Conservation (phyloP, 2,329 filamentous ascomycete species). For the Hymenoscyphus infarciens region DNA sequence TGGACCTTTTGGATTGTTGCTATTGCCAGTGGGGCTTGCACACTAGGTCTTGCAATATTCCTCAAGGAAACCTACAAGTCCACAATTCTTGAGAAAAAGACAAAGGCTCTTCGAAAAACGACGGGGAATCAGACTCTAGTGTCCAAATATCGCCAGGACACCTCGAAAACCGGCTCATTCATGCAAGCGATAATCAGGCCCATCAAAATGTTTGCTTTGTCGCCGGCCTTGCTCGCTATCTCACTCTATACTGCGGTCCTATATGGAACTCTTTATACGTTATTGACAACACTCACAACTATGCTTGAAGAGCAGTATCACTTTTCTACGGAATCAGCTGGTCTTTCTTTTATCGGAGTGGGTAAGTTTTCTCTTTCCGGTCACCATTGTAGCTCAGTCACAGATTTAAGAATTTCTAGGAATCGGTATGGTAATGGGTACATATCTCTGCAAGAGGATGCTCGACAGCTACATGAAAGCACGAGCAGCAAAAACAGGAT, state of each 20-base stretch:
- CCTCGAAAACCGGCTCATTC: background rate
- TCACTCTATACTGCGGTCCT: background rate
- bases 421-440: background rate
- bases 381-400: background rate
- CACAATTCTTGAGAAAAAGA: background rate
- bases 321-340: background rate
- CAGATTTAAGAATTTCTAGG: background rate
- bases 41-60: background rate
- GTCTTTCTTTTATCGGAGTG: constrained; percentile 2
- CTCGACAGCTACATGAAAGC: background rate
- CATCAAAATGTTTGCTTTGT: background rate
- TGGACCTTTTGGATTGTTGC: constrained; percentile 11
- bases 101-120: background rate
- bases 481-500: background rate
- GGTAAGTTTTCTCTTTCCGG: background rate
- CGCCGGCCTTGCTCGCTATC: background rate
- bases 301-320: background rate
- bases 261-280: background rate
- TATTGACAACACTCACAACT: background rate
- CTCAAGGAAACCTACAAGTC: background rate
- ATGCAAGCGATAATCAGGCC: background rate
- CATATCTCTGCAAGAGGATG: background rate
- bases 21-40: background rate
- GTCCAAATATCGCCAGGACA: background rate
- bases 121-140: background rate